phyloP scores from a whole-genome alignment of 116 monocot genomes.

The Iris pallida region DNA sequence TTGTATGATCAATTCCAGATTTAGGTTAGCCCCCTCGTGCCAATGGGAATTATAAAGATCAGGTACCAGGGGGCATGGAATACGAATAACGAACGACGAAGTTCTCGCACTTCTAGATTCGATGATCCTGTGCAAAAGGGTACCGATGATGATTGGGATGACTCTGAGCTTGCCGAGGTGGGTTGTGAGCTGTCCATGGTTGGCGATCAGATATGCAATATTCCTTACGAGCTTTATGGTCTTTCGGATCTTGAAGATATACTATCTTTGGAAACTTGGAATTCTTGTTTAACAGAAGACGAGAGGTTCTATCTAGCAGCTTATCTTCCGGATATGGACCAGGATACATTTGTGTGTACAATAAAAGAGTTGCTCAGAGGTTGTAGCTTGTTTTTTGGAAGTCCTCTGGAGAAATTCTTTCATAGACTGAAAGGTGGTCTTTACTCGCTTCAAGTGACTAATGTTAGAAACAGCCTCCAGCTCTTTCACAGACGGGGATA shows the following conservation, averaged over 20 bases:
- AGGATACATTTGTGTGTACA: conserved; percentile 53
- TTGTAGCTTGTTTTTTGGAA: conserved; percentile 72
- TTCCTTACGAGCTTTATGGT: conserved; percentile 82
- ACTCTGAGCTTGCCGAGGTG: conserved; percentile 37
- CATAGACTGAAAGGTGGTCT: conserved; percentile 60
- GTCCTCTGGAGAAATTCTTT: conserved; percentile 55
- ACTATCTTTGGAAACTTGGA: conserved; percentile 85
- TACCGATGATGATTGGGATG: conserved; percentile 36
- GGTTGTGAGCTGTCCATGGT: conserved; percentile 53
- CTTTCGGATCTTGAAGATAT: conserved; percentile 58
- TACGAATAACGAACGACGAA: conserved; percentile 4
- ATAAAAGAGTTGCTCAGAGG: conserved; percentile 69
- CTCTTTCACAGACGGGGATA: conserved; percentile 48
- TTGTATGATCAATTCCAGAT: conserved; percentile 21
- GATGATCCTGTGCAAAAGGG: conserved; percentile 20
- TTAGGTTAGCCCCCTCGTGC: conserved; percentile 20
- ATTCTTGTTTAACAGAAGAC: conserved; percentile 76
- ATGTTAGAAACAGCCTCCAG: conserved; percentile 36
- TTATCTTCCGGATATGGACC: conserved; percentile 83
- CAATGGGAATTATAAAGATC: conserved; percentile 71
- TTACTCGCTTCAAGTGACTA: conserved; percentile 55
- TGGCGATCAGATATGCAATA: conserved; percentile 44
- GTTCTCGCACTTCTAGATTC: conserved; percentile 6
- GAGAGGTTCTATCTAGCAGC: conserved; percentile 70
- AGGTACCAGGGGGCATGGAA: conserved; percentile 31